phyloP scores from a whole-genome alignment of 345 rosid species.

The Excoecaria agallocha region DNA sequence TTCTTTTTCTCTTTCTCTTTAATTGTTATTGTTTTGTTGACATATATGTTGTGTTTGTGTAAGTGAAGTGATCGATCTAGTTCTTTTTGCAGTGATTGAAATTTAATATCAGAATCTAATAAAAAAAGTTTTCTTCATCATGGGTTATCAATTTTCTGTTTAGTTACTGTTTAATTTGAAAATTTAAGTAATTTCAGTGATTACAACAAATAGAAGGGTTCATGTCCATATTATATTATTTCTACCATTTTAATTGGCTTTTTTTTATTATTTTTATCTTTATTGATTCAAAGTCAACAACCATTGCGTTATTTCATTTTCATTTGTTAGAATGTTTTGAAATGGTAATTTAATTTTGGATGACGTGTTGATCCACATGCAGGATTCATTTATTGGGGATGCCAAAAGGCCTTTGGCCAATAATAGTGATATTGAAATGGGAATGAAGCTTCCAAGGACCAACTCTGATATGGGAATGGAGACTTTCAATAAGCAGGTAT shows the following conservation, averaged over 20 bases:
- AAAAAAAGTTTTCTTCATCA: background rate
- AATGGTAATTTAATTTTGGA: background rate
- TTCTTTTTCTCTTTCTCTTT: background rate
- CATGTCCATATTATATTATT: too few species aligned
- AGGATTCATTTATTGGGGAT: constrained; percentile 55
- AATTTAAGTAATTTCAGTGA: too few species aligned
- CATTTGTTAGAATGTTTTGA: background rate
- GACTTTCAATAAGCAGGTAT: constrained; percentile 65
- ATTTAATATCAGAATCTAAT: background rate
- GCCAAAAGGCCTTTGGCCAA: constrained; percentile 30
- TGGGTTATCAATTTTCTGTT: background rate
- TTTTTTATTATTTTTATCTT: background rate
- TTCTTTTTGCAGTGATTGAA: background rate
- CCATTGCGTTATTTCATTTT: background rate
- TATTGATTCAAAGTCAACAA: background rate
- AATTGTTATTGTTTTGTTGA: background rate
- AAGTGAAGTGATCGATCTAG: background rate
- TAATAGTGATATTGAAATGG: constrained; percentile 67
- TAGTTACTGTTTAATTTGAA: background rate
- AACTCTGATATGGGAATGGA: constrained; percentile 63
- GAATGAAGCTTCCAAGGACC: constrained; percentile 35
- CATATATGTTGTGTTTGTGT: background rate
- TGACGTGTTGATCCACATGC: constrained; percentile 1
- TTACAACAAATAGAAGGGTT: too few species aligned
- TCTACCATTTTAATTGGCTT: background rate